phyloP scores from a whole-genome alignment of 2,329 filamentous ascomycete genomes.

The Colletotrichum viniferum region DNA sequence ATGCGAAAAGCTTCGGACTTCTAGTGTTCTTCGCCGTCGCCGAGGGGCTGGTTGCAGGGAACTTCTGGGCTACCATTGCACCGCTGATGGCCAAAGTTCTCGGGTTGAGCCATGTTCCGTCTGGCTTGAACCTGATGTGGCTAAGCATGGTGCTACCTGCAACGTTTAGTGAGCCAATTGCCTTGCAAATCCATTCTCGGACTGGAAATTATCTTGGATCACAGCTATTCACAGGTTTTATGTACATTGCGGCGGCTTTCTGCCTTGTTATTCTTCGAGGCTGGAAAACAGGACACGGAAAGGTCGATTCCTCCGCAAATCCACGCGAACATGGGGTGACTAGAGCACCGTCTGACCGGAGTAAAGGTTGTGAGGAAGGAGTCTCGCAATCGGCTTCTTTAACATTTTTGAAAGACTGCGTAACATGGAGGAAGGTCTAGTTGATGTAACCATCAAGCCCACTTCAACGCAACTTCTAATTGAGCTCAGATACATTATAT shows the following conservation, averaged over 20 bases:
- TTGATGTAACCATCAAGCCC: accelerated
- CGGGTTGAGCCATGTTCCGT: neutral
- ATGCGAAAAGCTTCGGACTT: neutral
- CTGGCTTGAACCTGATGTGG: neutral
- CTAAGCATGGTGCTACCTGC: neutral
- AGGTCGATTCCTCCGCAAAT: neutral
- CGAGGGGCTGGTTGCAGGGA: neutral
- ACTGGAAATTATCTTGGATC: neutral
- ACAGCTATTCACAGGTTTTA: neutral
- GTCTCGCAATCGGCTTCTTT: neutral
- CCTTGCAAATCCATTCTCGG: neutral
- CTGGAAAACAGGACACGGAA: neutral
- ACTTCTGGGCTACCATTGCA: neutral
- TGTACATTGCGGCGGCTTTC: conserved; percentile 19
- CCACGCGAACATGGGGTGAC: accelerated
- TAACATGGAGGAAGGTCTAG: neutral
- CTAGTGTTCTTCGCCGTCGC: neutral
- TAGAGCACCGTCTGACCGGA: neutral
- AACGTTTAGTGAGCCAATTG: neutral
- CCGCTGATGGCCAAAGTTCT: neutral
- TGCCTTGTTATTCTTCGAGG: conserved; percentile 23
- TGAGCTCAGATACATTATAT: neutral
- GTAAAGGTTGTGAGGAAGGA: neutral
- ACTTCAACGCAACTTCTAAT: no score
- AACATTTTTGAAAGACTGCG: neutral